Evolutionary conservation across 495 filamentous ascomycete species (phyloP), one percentile per base, ranked within the genome.

Genomic region (Aspergillus ellipticus): DNA sequence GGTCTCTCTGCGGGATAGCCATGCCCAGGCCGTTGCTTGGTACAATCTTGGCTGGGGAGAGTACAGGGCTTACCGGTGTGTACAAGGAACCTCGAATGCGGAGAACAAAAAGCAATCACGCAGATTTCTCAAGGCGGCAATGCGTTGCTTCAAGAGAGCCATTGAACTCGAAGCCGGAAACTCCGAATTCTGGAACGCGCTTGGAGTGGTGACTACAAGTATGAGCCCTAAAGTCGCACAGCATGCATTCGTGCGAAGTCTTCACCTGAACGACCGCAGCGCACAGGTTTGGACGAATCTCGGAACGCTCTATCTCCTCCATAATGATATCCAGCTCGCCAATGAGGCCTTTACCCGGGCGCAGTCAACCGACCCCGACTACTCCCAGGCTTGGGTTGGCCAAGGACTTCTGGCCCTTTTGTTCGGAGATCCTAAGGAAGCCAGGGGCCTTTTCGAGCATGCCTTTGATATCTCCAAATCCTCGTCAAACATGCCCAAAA

Each of bases 11-110:
- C 75, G 85, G 52, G 93, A 99, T 62, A 55, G 83, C 3, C 89
- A 97, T 67, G 91, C 92, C n/a, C 92, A 95, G 70, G 90, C 94
- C 7, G 89, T 97, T 26, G 89, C 92, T 1, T 96, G 93, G 81
- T 99, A 93, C 68, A 99, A 99, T 65, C 77, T 99, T 17, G 94
- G 95, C 21, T 96, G 91, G 86, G 88, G 89, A 4, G 94, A 99
- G 69, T 85, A 94, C 66, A 81, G 85, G 43, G 86, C 90, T 9
- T 89, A 93, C 64, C 75, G 77, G 24, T 88, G 82, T 65, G 70
- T 87, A 7, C 76, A 80, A 19, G 33, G 63, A 1, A 60, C 66
- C 8, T 62, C 79, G 8, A 75, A 75, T 31, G 61, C 62, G 49
- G 64, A 57, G n/a, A 60, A 51, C 21, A 69, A 74, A 65, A 71